Evolutionary conservation across 352 stramenopile genomes (phyloP).

Genomic region (Pythium biforme): DNA sequence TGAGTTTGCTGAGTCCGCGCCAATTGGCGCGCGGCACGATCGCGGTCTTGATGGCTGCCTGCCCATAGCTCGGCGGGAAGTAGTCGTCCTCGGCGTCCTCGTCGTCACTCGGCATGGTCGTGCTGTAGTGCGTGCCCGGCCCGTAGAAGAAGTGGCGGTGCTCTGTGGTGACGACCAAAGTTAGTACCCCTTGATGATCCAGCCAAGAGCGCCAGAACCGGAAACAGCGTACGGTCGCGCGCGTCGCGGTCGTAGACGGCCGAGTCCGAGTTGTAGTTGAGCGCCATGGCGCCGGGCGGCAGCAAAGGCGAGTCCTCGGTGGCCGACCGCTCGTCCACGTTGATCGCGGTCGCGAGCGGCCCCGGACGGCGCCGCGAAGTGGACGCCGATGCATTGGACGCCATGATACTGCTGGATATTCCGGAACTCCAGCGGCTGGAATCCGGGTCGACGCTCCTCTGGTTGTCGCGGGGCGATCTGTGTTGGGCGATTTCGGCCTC

Average conservation of each 20-base stretch:
- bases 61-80: conserved; percentile 17
- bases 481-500: not conserved
- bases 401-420: not conserved
- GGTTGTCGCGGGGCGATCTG: not conserved
- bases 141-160: conserved; percentile 63
- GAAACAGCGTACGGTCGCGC: conserved; percentile 10
- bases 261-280: conserved; percentile 89
- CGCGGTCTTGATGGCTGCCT: conserved; percentile 9
- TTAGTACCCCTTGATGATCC: too few relatives aligned
- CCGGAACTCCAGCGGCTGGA: not conserved
- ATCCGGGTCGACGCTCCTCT: not conserved
- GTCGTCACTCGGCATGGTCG: conserved; percentile 41
- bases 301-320: conserved; percentile 55
- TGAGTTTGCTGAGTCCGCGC: conserved; percentile 38
- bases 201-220: not conserved
- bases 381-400: not conserved
- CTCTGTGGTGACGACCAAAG: conserved; percentile 20
- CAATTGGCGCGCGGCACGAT: conserved; percentile 59
- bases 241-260: conserved; percentile 52
- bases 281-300: conserved; percentile 38
- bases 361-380: conserved; percentile 16
- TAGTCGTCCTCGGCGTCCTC: conserved; percentile 32
- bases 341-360: conserved; percentile 20
- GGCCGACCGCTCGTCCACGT: conserved; percentile 23
- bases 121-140: conserved; percentile 50